Conservation (phyloP, 1,139 yeast genomes). For the Magnusiomyces starmeri region DNA sequence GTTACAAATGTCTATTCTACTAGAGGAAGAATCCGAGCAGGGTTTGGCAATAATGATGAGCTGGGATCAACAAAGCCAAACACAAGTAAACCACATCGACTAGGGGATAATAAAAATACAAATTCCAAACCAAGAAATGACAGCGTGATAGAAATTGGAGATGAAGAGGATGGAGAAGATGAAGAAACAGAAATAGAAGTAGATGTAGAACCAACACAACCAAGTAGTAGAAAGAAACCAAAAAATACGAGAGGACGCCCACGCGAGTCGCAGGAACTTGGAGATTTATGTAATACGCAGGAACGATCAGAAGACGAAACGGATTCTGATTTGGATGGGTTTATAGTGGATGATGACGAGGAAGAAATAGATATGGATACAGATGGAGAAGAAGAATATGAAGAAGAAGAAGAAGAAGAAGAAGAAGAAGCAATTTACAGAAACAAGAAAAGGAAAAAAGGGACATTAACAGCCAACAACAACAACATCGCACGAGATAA, state of each 20-base stretch:
- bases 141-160: no score
- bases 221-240: no score
- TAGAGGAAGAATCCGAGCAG: background rate
- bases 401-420: background rate
- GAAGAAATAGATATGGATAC: background rate
- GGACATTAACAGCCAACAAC: background rate
- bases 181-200: no score
- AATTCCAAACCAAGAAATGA: no score
- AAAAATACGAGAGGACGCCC: no score
- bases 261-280: no score
- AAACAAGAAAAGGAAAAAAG: background rate
- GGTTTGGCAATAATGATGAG: background rate
- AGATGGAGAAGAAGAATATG: background rate
- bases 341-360: background rate
- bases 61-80: no score
- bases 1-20: background rate
- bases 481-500: no score
- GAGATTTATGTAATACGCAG: slow-evolving; percentile 3
- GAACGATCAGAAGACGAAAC: no score
- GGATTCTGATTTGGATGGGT: background rate
- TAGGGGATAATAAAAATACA: no score
- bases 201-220: no score
- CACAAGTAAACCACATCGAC: no score
- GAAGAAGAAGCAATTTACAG: background rate
- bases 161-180: slow-evolving; percentile 2